Evolutionary conservation across 306 rosid species (phyloP).

Genomic region (Oemleria cerasiformis): DNA sequence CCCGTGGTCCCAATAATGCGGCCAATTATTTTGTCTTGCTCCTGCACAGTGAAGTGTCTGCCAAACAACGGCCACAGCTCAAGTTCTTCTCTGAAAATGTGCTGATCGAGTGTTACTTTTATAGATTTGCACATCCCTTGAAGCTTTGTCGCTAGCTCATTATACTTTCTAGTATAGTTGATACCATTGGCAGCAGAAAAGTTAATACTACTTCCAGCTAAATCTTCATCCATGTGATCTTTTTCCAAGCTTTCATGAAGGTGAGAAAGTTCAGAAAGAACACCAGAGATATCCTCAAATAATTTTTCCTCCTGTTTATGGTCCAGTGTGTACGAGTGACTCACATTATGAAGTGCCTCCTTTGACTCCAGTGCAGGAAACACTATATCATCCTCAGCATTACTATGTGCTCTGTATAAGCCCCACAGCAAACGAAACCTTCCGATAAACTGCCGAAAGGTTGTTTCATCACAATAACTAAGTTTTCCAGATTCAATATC

Average conservation of each 20-base stretch:
- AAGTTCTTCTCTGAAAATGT: conserved; percentile 93
- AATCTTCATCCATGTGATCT: conserved; percentile 36
- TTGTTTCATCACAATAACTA: conserved; percentile 70
- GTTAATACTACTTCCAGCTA: conserved; percentile 34
- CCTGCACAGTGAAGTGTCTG: conserved; percentile 88
- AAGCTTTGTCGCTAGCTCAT: conserved; percentile 89
- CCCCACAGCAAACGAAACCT: conserved; percentile 99
- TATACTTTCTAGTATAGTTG: conserved; percentile 60
- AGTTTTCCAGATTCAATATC: conserved; percentile 98
- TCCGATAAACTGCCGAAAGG: conserved; percentile 75
- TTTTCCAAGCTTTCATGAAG: conserved; percentile 66
- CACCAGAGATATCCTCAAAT: conserved; percentile 80
- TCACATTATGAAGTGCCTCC: conserved; percentile 94
- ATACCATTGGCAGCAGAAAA: conserved; percentile 35
- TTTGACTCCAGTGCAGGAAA: conserved; percentile 98
- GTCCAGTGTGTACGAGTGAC: conserved; percentile 92
- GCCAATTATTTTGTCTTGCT: conserved; percentile 96
- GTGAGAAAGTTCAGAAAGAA: conserved; percentile 82
- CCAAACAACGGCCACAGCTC: conserved; percentile 99
- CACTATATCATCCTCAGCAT: conserved; percentile 98
- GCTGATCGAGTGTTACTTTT: conserved; percentile 90
- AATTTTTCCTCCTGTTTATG: conserved; percentile 93
- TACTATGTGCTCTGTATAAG: conserved; percentile 96
- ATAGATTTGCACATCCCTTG: conserved; percentile 99
- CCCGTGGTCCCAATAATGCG: conserved; percentile 98